Evolutionary conservation across 192 early-diverging fungal species (phyloP).

Genomic region (Coemansia sp.): DNA sequence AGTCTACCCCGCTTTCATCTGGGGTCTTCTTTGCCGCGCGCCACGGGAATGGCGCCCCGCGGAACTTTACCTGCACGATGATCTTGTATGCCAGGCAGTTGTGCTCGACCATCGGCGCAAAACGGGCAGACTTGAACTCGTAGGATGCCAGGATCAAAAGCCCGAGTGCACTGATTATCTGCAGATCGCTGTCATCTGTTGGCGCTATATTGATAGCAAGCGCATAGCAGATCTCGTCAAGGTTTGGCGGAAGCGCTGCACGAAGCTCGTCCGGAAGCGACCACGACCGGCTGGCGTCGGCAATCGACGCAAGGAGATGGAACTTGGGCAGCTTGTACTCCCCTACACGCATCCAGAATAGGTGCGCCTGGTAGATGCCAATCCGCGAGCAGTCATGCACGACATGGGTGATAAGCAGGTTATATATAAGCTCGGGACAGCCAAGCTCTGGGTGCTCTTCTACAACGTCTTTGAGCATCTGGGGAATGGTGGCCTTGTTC

Average conservation of each 20-base stretch:
- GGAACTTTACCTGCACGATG: slow-evolving; percentile 47
- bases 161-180: slow-evolving; percentile 27
- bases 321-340: slow-evolving; percentile 47
- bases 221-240: slow-evolving; percentile 51
- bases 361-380: slow-evolving; percentile 47
- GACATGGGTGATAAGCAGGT: slow-evolving; percentile 51
- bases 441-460: slow-evolving; percentile 49
- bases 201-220: slow-evolving; percentile 33
- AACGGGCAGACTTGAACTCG: slow-evolving; percentile 56
- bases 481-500: slow-evolving; percentile 48
- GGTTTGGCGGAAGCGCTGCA: slow-evolving; percentile 45
- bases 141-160: slow-evolving; percentile 44
- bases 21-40: slow-evolving; percentile 28
- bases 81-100: slow-evolving; percentile 48
- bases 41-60: slow-evolving; percentile 50
- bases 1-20: slow-evolving; percentile 31
- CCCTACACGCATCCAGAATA: slow-evolving; percentile 54
- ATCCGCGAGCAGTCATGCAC: slow-evolving; percentile 54
- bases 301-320: slow-evolving; percentile 45
- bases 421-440: slow-evolving; percentile 51
- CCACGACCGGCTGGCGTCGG: slow-evolving; percentile 54
- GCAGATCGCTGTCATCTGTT: slow-evolving; percentile 17
- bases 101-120: slow-evolving; percentile 55
- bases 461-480: slow-evolving; percentile 38
- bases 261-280: slow-evolving; percentile 49